Percentiles rank a stretch among this genome's conserved stretches.
Evolutionary conservation across 768 basidiomycete species (phyloP).

Genomic region (Piloderma croceum): DNA sequence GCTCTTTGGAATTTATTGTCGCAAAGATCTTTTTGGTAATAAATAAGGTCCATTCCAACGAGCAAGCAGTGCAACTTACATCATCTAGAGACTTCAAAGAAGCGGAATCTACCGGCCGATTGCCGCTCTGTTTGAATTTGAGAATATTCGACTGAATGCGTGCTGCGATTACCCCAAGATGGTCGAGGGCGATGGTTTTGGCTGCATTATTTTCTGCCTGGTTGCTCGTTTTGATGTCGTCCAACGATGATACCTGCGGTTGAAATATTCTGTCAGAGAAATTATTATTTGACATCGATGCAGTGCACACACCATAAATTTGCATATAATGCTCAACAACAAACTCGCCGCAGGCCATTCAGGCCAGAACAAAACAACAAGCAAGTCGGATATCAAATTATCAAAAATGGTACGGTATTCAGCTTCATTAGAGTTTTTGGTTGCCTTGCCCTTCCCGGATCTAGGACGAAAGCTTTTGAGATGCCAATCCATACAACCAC

Average conservation of each 20-base stretch:
- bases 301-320: slow-evolving; percentile 67
- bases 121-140: slow-evolving; percentile 29
- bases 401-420: slow-evolving; percentile 94
- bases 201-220: slow-evolving; percentile 75
- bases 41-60: neutral
- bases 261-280: neutral
- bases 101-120: slow-evolving; percentile 28
- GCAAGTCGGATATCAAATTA: slow-evolving; percentile 80
- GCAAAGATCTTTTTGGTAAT: slow-evolving; percentile 44
- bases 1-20: slow-evolving; percentile 39
- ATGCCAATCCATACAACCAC: neutral
- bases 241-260: slow-evolving; percentile 68
- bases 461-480: slow-evolving; percentile 31
- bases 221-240: slow-evolving; percentile 68
- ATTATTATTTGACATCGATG: neutral
- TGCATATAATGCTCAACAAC: slow-evolving; percentile 72
- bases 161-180: slow-evolving; percentile 89
- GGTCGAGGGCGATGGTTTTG: slow-evolving; percentile 87
- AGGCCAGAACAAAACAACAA: slow-evolving; percentile 87
- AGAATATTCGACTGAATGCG: slow-evolving; percentile 60
- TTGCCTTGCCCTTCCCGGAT: slow-evolving; percentile 81
- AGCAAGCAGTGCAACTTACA: slow-evolving; percentile 32
- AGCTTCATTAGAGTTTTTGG: slow-evolving; percentile 88
- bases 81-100: slow-evolving; percentile 63
- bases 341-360: slow-evolving; percentile 95